Conservation (phyloP, 148 eudicot genomes). For the Chenopodium berlandieri region DNA sequence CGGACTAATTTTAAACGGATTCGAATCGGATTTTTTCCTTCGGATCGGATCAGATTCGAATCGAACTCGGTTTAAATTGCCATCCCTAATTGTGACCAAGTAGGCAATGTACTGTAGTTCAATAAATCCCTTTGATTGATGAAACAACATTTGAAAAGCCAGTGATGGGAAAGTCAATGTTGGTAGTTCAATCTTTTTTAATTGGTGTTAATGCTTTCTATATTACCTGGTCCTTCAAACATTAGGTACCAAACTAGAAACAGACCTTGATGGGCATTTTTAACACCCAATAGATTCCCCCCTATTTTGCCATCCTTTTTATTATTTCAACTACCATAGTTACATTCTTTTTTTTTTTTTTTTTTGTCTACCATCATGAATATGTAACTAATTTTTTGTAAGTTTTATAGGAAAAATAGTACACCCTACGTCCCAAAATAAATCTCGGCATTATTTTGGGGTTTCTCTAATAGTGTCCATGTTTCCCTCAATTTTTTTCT, state of each 20-base stretch:
- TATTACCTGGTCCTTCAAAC: constrained; percentile 13
- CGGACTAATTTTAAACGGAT: no score
- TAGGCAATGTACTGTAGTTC: constrained; percentile 16
- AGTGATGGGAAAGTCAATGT: constrained; percentile 24
- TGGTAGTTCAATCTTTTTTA: constrained; percentile 22
- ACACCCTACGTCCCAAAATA: background rate
- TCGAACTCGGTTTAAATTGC: no score
- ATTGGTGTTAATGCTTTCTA: constrained; percentile 14
- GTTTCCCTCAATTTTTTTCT: no score
- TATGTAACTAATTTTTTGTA: background rate
- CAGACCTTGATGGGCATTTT: background rate
- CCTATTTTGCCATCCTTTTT: background rate
- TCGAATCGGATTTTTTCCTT: no score
- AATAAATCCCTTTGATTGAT: constrained; percentile 13
- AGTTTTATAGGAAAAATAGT: background rate
- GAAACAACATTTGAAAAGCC: constrained; percentile 12
- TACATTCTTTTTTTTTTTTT: background rate
- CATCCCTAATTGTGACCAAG: background rate
- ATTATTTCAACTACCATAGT: background rate
- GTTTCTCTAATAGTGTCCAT: background rate
- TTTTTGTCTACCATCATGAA: background rate
- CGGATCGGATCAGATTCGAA: no score
- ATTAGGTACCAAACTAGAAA: constrained; percentile 12
- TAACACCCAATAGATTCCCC: background rate
- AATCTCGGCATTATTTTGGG: background rate